Evolutionary conservation across 768 basidiomycete genomes (phyloP), one percentile per base, ranked within the genome.

Genomic region (Chlorophyllum brunneum): DNA sequence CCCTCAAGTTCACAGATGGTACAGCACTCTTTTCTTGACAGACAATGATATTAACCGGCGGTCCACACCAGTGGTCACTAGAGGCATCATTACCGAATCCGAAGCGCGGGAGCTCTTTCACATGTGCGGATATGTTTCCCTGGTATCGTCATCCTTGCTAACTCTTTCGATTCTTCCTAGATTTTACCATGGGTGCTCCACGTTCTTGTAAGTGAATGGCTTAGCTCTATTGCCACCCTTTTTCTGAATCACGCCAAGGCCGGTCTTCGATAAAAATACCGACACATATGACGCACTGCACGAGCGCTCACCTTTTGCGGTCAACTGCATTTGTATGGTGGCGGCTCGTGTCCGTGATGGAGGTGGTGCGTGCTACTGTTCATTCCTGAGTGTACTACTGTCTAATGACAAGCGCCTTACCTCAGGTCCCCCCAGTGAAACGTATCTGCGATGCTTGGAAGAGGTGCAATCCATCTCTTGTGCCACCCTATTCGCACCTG

Each of bases 251-350:
- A 37, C 55, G 45, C 36, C 22, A 50, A 80, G 78, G 33, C 90
- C 95, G 38, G 84, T 95, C 4, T 95, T 94, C 61, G 92, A 97
- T 67, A 78, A 76, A 3, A 77, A 70, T 37, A 71, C 79, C n/a
- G 94, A 98, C 66, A 93, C 90, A 0, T 97, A 82, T 67, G 89
- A 94, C 39, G 80, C 82, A 37, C 72, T 98, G 51, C 91, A 90
- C 62, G 81, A 86, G 52, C 84, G 94, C 41, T 95, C 93, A 46
- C 95, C 94, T 0, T 97, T 95, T 69, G 92, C 92, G 36, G 86
- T 98, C 20, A 85, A 95, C 59, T 83, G 86, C 18, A 95, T 98
- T 29, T 93, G 94, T 64, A 91, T 94, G 86, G 91, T 95, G 31
- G 94, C 91, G 2, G 87, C 92, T 10, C 82, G 87, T 53, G 90